phyloP scores from a whole-genome alignment of 2,329 filamentous ascomycete genomes.

The Penicillium hesseltinei region DNA sequence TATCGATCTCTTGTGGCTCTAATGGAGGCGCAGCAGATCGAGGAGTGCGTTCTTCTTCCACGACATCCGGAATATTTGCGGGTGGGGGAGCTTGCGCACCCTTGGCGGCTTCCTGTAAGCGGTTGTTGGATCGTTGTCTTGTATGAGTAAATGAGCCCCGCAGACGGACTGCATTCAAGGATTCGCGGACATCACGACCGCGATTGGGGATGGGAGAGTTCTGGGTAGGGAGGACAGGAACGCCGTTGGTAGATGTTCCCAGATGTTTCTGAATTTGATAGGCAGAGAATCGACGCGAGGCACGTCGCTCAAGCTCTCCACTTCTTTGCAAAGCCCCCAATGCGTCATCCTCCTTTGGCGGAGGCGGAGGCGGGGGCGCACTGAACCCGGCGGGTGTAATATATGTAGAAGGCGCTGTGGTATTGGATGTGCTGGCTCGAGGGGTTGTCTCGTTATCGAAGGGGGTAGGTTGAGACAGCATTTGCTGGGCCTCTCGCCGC shows the following conservation, averaged over 20 bases:
- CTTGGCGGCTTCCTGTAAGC: constrained; percentile 58
- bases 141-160: constrained; percentile 56
- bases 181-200: constrained; percentile 73
- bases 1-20: constrained; percentile 10
- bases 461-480: constrained; percentile 62
- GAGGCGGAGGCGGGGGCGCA: constrained; percentile 75
- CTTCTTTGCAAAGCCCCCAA: constrained; percentile 86
- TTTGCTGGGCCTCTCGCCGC: constrained; percentile 39
- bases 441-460: constrained; percentile 55
- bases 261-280: constrained; percentile 97
- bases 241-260: constrained; percentile 73
- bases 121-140: constrained; percentile 52
- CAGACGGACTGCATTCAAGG: constrained; percentile 68
- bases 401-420: constrained; percentile 27
- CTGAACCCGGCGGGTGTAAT: constrained; percentile 13
- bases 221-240: constrained; percentile 72
- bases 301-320: constrained; percentile 86
- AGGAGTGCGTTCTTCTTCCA: constrained; percentile 41
- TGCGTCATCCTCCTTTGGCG: constrained; percentile 82
- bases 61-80: constrained; percentile 63
- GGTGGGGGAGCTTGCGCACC: constrained; percentile 40
- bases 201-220: constrained; percentile 66
- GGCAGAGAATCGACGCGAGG: constrained; percentile 88
- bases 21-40: constrained; percentile 34
- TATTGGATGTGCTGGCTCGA: constrained; percentile 24